phyloP scores from a whole-genome alignment of 2,329 filamentous ascomycete species.

The Cordyceps militaris region DNA sequence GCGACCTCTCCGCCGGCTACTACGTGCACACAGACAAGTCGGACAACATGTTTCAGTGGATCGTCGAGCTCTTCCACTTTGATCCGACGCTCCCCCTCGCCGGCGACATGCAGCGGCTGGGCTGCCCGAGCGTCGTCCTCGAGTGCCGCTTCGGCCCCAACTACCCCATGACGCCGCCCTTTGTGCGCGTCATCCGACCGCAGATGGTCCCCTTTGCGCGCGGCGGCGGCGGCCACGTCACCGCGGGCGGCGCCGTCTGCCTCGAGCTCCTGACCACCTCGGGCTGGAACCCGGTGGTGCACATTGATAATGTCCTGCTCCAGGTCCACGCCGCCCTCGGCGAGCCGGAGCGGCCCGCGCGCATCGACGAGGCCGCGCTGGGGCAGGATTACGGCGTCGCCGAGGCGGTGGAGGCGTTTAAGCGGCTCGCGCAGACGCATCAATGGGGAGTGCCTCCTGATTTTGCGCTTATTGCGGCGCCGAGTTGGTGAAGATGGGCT shows the following conservation, averaged over 20 bases:
- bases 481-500: too few species aligned
- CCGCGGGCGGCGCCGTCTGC: constrained; percentile 71
- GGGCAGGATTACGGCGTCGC: constrained; percentile 53
- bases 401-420: constrained; percentile 70
- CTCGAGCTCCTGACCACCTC: constrained; percentile 79
- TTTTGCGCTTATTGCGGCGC: constrained; percentile 14
- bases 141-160: constrained; percentile 74
- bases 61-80: constrained; percentile 82
- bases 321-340: constrained; percentile 74
- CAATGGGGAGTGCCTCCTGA: constrained; percentile 42
- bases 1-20: constrained; percentile 69
- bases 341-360: constrained; percentile 64
- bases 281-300: constrained; percentile 69
- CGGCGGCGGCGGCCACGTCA: constrained; percentile 83
- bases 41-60: constrained; percentile 81
- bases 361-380: constrained; percentile 39
- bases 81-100: constrained; percentile 61
- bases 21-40: constrained; percentile 64
- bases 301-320: constrained; percentile 71
- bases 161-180: constrained; percentile 74
- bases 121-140: constrained; percentile 62
- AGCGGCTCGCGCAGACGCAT: constrained; percentile 40
- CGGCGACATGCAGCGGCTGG: constrained; percentile 60
- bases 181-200: constrained; percentile 75
- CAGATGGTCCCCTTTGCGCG: constrained; percentile 63